Percentiles rank a stretch among this genome's conserved stretches.
Conservation (phyloP, 805 yeast genomes). For the Komagataella pseudopastoris region DNA sequence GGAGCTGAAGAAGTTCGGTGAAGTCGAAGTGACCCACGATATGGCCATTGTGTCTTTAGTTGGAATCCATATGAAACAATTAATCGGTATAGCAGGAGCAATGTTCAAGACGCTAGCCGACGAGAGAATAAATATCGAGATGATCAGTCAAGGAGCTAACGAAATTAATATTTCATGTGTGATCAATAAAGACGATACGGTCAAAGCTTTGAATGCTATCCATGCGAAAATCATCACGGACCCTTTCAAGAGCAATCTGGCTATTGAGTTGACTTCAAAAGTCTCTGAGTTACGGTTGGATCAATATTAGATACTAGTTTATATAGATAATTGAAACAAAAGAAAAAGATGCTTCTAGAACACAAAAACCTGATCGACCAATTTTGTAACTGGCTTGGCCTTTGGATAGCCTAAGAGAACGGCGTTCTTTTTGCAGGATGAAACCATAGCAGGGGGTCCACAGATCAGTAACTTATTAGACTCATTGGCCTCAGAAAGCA, state of each 20-base stretch:
- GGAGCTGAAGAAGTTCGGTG: conserved; percentile 70
- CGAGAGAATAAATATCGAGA: conserved; percentile 85
- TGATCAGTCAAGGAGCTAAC: conserved; percentile 97
- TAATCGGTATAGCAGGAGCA: conserved; percentile 92
- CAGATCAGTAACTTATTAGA: conserved; percentile 69
- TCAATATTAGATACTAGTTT: conserved; percentile 6
- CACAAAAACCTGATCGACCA: conserved; percentile 83
- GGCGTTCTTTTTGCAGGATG: conserved; percentile 73
- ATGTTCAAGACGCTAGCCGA: conserved; percentile 93
- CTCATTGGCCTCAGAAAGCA: conserved; percentile 46
- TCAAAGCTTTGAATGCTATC: conserved; percentile 75
- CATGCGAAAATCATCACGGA: conserved; percentile 63
- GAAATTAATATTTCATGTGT: conserved; percentile 96
- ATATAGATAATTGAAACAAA: not conserved
- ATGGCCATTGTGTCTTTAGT: conserved; percentile 90
- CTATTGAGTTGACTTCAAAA: conserved; percentile 24
- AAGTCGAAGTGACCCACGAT: conserved; percentile 76
- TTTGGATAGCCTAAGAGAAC: conserved; percentile 62
- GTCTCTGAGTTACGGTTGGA: conserved; percentile 29
- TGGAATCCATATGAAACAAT: conserved; percentile 94
- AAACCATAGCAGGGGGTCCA: conserved; percentile 91
- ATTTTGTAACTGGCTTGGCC: conserved; percentile 80
- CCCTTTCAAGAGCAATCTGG: conserved; percentile 9
- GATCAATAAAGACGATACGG: conserved; percentile 67
- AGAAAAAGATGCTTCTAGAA: conserved; percentile 28